phyloP scores from a whole-genome alignment of 495 filamentous ascomycete genomes.

The Penicillium antarcticum region DNA sequence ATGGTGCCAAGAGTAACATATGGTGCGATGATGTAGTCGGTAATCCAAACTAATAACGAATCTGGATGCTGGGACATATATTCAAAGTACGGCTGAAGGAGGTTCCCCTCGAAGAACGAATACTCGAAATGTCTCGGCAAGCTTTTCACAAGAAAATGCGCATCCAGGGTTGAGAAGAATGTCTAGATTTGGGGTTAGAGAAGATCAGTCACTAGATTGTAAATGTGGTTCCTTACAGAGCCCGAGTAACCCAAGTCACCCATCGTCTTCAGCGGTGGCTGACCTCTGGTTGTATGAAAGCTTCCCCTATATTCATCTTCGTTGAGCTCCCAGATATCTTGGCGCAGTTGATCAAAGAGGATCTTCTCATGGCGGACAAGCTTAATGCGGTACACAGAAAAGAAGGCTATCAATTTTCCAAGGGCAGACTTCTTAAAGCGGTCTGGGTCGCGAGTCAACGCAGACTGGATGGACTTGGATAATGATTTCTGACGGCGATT shows the following conservation, averaged over 20 bases:
- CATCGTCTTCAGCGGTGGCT: slow-evolving; percentile 39
- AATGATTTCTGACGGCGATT: slow-evolving; percentile 30
- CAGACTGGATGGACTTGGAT: slow-evolving; percentile 32
- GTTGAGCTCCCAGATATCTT: slow-evolving; percentile 47
- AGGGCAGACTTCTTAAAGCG: slow-evolving; percentile 24
- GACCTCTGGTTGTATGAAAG: slow-evolving; percentile 39
- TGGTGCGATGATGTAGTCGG: slow-evolving; percentile 57
- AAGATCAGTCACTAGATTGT: not conserved
- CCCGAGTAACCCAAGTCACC: slow-evolving; percentile 61
- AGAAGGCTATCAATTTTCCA: slow-evolving; percentile 32
- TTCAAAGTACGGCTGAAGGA: slow-evolving; percentile 56
- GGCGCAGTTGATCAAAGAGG: slow-evolving; percentile 29
- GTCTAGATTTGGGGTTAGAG: slow-evolving; percentile 34
- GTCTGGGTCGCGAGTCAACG: slow-evolving; percentile 29
- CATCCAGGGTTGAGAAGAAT: slow-evolving; percentile 62
- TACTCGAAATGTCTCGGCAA: slow-evolving; percentile 65
- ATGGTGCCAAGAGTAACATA: slow-evolving; percentile 51
- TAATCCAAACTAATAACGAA: slow-evolving; percentile 65
- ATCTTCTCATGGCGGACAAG: slow-evolving; percentile 28
- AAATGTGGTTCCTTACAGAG: slow-evolving; percentile 35
- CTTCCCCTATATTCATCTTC: slow-evolving; percentile 53
- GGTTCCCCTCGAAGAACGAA: slow-evolving; percentile 61
- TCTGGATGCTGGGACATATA: slow-evolving; percentile 56
- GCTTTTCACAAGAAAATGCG: slow-evolving; percentile 62
- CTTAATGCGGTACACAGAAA: slow-evolving; percentile 32